These are phyloP conservation scores for Dichomitus squalens DNA, from an alignment of 1,284 basidiomycete genomes.

Conservation along the genomic window DNA sequence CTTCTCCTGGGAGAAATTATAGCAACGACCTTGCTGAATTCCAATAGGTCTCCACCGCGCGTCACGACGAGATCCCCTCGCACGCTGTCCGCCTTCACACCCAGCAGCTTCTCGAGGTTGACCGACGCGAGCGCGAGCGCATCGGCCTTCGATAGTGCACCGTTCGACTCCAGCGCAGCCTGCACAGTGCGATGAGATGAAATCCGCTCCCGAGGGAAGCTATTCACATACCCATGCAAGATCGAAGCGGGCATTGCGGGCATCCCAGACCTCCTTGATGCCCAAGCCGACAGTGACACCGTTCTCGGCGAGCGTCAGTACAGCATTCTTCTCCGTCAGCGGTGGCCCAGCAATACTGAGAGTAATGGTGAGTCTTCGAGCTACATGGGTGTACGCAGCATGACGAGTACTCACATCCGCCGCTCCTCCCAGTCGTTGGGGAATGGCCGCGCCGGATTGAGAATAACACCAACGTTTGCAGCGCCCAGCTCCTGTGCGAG, in stretches of 20 bases:
- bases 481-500: conserved; percentile 73
- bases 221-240: too few relatives aligned
- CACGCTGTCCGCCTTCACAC: conserved; percentile 34
- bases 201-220: too few relatives aligned
- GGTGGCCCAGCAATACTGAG: conserved; percentile 70
- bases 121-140: conserved; percentile 61
- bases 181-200: conserved; percentile 2
- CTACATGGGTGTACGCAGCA: neutral
- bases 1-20: neutral
- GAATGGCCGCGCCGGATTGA: conserved; percentile 61
- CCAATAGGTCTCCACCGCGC: neutral
- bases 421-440: conserved; percentile 70
- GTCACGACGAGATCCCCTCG: neutral
- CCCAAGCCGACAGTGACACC: conserved; percentile 75
- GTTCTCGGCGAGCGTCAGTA: conserved; percentile 53
- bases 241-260: conserved; percentile 72
- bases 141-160: conserved; percentile 48
- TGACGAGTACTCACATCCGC: conserved; percentile 49
- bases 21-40: neutral
- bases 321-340: conserved; percentile 56
- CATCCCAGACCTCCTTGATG: conserved; percentile 59
- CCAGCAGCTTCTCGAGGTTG: conserved; percentile 69
- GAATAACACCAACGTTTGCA: conserved; percentile 73
- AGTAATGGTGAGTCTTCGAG: conserved; percentile 22
- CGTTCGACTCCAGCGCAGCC: conserved; percentile 31